Percentiles rank a stretch among this genome's conserved stretches.
These are phyloP conservation scores for Corynespora cassiicola DNA, from an alignment of 2,329 filamentous ascomycete species.

Conservation along the genomic window DNA sequence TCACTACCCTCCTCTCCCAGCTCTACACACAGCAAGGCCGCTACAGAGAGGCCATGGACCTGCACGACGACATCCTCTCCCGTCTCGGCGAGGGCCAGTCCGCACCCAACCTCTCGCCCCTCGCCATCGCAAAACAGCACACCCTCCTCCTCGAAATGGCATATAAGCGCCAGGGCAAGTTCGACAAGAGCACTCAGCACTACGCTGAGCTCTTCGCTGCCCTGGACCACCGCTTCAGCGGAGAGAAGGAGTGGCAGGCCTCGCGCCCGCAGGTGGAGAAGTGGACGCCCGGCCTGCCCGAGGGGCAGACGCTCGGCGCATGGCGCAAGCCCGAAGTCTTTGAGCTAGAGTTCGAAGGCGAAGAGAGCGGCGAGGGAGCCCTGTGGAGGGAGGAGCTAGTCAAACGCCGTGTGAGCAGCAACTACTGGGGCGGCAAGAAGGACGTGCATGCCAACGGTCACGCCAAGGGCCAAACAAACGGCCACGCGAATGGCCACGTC, in stretches of 20 bases:
- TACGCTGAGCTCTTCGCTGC: conserved; percentile 24
- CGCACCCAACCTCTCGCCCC: conserved; percentile 16
- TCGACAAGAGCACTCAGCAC: conserved; percentile 19
- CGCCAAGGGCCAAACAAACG: no score
- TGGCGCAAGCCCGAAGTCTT: conserved; percentile 25
- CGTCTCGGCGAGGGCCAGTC: conserved; percentile 22
- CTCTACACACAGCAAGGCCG: conserved; percentile 26
- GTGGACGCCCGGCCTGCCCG: conserved; percentile 23
- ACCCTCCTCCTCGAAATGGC: conserved; percentile 23
- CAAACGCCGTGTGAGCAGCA: conserved; percentile 23
- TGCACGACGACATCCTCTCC: conserved; percentile 28
- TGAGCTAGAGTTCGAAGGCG: conserved; percentile 20
- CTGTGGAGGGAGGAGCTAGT: conserved; percentile 23
- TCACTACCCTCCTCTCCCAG: conserved; percentile 25
- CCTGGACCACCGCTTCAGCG: conserved; percentile 20
- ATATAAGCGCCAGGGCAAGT: conserved; percentile 23
- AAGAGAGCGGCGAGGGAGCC: conserved; percentile 17
- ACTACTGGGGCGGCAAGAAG: conserved; percentile 10
- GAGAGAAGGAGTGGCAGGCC: conserved; percentile 21
- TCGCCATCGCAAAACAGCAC: conserved; percentile 17
- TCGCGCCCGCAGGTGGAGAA: conserved; percentile 21
- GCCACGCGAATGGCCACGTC: no score
- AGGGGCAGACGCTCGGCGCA: conserved; percentile 19
- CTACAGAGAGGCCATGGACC: conserved; percentile 25
- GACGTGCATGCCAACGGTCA: not conserved